Percentiles rank a stretch among this genome's conserved stretches.
Evolutionary conservation across 1,284 basidiomycete species (phyloP).

Genomic region (Tilletia horrida): DNA sequence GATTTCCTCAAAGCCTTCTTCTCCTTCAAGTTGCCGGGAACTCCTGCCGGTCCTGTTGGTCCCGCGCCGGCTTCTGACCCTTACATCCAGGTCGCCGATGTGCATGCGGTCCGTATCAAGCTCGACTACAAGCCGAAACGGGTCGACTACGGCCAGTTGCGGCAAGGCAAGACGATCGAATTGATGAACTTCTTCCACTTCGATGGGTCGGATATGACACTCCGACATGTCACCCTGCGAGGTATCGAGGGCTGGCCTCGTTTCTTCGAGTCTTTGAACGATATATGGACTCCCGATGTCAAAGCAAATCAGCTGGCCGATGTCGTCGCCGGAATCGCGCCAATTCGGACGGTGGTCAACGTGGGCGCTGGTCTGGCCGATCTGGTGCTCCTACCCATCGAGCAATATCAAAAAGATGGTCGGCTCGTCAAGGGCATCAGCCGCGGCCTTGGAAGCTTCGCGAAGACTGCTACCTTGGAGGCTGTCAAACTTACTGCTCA

Average conservation of each 20-base stretch:
- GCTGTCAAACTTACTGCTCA: conserved; percentile 91
- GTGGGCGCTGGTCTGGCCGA: conserved; percentile 95
- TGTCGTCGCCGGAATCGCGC: conserved; percentile 92
- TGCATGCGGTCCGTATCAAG: conserved; percentile 79
- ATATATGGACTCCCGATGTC: conserved; percentile 98
- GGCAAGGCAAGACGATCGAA: conserved; percentile 87
- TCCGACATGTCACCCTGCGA: conserved; percentile 83
- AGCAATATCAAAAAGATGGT: conserved; percentile 95
- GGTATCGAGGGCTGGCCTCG: conserved; percentile 85
- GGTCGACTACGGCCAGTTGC: conserved; percentile 77
- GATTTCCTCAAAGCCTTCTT: conserved; percentile 97
- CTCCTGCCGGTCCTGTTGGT: neutral
- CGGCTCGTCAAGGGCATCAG: conserved; percentile 89
- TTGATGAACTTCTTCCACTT: conserved; percentile 99
- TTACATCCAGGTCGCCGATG: conserved; percentile 67
- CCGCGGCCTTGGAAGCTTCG: conserved; percentile 84
- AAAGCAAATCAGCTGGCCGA: conserved; percentile 96
- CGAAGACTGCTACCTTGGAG: conserved; percentile 88
- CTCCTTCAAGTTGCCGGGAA: conserved; percentile 67
- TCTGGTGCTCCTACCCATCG: conserved; percentile 87
- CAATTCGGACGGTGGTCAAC: conserved; percentile 83
- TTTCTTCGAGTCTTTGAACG: conserved; percentile 84
- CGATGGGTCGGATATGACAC: conserved; percentile 94
- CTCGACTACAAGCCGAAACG: conserved; percentile 97
- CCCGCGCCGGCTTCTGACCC: conserved; percentile 8